A percentile compares a stretch with the other conserved stretches of the same genome.
These are phyloP conservation scores for Thelonectria rubi DNA, from an alignment of 2,329 filamentous ascomycete genomes.

Conservation along the genomic window DNA sequence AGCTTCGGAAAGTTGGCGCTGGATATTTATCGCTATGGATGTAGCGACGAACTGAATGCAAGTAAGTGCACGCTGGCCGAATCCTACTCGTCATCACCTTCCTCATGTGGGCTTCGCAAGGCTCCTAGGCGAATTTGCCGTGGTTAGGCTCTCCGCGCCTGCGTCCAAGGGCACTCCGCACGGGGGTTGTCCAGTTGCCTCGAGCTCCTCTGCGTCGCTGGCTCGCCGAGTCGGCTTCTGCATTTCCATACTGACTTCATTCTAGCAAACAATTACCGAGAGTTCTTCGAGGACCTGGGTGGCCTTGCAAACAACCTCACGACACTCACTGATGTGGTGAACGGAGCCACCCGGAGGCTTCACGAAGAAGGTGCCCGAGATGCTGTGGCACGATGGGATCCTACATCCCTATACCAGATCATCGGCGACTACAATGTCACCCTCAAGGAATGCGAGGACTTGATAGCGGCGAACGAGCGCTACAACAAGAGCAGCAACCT, in stretches of 20 bases:
- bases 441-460: conserved; percentile 44
- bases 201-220: neutral
- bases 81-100: conserved; percentile 7
- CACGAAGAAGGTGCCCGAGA: conserved; percentile 35
- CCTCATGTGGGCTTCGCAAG: conserved; percentile 29
- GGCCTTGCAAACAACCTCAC: conserved; percentile 45
- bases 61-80: conserved; percentile 39
- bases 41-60: conserved; percentile 46
- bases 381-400: conserved; percentile 37
- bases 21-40: conserved; percentile 46
- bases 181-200: conserved; percentile 4
- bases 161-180: conserved; percentile 5
- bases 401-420: conserved; percentile 37
- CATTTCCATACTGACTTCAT: conserved; percentile 15
- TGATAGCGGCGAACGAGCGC: conserved; percentile 44
- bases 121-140: conserved; percentile 21
- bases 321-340: conserved; percentile 43
- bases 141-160: conserved; percentile 9
- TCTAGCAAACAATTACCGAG: conserved; percentile 45
- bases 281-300: conserved; percentile 46
- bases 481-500: conserved; percentile 41
- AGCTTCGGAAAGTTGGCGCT: conserved; percentile 46
- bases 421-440: conserved; percentile 47
- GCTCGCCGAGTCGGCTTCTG: neutral
- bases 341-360: conserved; percentile 41